Base-by-base conservation (phyloP, 2,329 filamentous ascomycete species). In the Colletotrichum nymphaeae region DNA sequence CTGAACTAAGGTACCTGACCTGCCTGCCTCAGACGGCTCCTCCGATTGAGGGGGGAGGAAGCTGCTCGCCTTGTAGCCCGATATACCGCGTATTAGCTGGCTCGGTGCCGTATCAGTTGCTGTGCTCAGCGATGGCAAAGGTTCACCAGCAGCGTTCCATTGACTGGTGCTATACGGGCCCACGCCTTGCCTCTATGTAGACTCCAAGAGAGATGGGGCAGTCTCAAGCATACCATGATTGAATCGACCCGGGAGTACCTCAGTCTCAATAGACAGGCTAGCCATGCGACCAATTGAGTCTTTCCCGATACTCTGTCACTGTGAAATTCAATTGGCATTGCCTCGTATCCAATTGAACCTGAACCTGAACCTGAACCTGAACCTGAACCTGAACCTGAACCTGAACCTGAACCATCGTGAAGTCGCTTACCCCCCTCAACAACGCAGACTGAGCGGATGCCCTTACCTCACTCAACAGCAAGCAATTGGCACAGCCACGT, bases 231-330 rank as follows among this genome's bases (percentile, higher is more conserved):
- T 42, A 3, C 37, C 37, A 19, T 16, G 1, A 7, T 42, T 42
- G 37, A 19, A 16, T 19, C 16, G 5, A 42, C 16, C 5, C 5
- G 37, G 14, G 2, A 19, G 5, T 42, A 42, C 1, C 37, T 42
- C 37, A 42, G 7, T 6, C 16, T 16, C 37, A 7, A 4, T 26
- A 26, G 26, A 26, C 24, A 26, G 24, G 24, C 24, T 26, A 26
- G 24, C 24, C 24, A 26, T 26, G 24, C 24, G 24, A 26, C 3
- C 37, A 1, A 11, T 49, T 49, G 8, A n/a, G 42, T n/a, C 42
- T n/a, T 1, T n/a, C 1, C 1, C 4, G 19, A 49, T n/a, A 4
- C 1, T 11, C 19, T 11, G 42, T 9, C 9, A 22, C 42, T 2
- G 19, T n/a, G 42, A 49, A 0, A 2, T 22, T 7, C 3, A n/a